These are phyloP conservation scores for Besnoitia besnoiti DNA, from an alignment of 169 alveolate genomes.

Conservation along the genomic window DNA sequence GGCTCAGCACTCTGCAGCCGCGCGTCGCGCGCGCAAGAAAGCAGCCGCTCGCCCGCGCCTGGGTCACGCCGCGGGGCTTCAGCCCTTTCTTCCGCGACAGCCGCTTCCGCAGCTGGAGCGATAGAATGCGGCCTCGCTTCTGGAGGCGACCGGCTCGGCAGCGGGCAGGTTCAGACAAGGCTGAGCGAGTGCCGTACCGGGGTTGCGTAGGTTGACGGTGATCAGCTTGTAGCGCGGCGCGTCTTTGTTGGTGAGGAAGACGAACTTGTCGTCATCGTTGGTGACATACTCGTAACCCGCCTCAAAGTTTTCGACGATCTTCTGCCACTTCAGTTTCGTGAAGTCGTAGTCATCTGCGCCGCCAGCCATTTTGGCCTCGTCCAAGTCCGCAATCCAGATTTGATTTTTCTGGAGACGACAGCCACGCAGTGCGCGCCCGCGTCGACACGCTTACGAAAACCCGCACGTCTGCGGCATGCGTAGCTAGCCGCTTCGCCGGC, in stretches of 20 bases:
- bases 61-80: too few species aligned
- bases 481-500: too few species aligned
- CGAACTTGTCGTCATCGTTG: constrained; percentile 45
- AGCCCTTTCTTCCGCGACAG: too few species aligned
- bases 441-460: too few species aligned
- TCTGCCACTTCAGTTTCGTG: constrained; percentile 33
- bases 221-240: constrained; percentile 55
- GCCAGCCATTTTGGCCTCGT: not conserved
- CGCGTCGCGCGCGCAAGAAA: too few species aligned
- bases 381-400: constrained; percentile 59
- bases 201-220: not conserved
- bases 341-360: not conserved
- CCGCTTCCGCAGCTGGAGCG: too few species aligned
- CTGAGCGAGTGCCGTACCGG: not conserved
- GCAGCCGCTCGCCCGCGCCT: too few species aligned
- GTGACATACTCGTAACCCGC: constrained; percentile 52
- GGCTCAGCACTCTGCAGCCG: too few species aligned
- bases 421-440: too few species aligned
- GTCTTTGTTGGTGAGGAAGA: constrained; percentile 46
- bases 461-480: too few species aligned
- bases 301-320: constrained; percentile 25
- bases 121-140: too few species aligned
- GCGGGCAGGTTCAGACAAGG: not conserved
- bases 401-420: constrained; percentile 38
- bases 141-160: too few species aligned